These are phyloP conservation scores for Xylaria sp. DNA, from an alignment of 2,329 filamentous ascomycete species.

Conservation along the genomic window DNA sequence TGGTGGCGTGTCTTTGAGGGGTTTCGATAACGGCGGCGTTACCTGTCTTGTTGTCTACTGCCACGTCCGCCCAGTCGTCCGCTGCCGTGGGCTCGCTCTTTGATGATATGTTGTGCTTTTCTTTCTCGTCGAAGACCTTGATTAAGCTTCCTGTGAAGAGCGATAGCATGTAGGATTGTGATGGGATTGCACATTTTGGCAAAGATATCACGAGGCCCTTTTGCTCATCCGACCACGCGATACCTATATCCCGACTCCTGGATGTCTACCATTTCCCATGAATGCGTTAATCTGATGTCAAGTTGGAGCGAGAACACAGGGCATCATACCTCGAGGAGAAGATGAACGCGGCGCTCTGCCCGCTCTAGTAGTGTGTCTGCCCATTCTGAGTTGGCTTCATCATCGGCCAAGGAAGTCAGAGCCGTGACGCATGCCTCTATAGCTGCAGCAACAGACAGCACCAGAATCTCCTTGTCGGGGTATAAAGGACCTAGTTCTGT, in stretches of 20 bases:
- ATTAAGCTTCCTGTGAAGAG: slow-evolving; percentile 53
- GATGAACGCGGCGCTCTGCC: slow-evolving; percentile 47
- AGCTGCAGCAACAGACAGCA: slow-evolving; percentile 51
- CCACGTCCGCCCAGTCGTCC: slow-evolving; percentile 61
- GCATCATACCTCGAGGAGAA: slow-evolving; percentile 53
- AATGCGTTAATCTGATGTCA: not conserved
- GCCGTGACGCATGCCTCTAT: slow-evolving; percentile 56
- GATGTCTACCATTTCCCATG: slow-evolving; percentile 37
- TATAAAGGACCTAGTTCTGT: slow-evolving; percentile 42
- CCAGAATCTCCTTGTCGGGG: slow-evolving; percentile 55
- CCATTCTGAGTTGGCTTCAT: slow-evolving; percentile 55
- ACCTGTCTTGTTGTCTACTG: slow-evolving; percentile 48
- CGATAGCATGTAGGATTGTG: slow-evolving; percentile 51
- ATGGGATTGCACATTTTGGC: slow-evolving; percentile 49
- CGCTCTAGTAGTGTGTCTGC: slow-evolving; percentile 56
- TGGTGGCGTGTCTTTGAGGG: not conserved
- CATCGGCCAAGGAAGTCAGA: slow-evolving; percentile 56
- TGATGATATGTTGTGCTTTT: not conserved
- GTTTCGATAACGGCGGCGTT: slow-evolving; percentile 37
- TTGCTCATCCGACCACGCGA: slow-evolving; percentile 54
- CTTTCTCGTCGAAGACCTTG: slow-evolving; percentile 50
- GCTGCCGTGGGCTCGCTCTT: slow-evolving; percentile 7
- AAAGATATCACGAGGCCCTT: slow-evolving; percentile 55
- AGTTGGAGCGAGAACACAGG: not conserved
- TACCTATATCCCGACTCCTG: slow-evolving; percentile 47